These are phyloP conservation scores for Vitis amurensis DNA, from an alignment of 164 flowering plant genomes.

Conservation along the genomic window DNA sequence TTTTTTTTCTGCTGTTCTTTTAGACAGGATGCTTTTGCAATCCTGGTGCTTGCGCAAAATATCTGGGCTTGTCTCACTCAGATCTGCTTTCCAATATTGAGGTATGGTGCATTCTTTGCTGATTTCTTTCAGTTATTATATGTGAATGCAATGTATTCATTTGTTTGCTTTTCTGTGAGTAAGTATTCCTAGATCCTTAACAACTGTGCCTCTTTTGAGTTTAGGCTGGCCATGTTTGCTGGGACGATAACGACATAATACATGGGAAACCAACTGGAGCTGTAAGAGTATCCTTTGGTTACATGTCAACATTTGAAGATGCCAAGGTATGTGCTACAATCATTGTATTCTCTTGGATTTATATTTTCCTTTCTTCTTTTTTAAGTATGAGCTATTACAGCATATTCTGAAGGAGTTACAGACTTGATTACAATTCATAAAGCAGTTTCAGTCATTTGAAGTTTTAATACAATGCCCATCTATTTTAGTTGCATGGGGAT, in stretches of 20 bases:
- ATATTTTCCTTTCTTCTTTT: not conserved
- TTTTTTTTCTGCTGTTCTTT: conserved; percentile 6
- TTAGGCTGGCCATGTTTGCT: conserved; percentile 96
- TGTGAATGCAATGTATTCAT: too few relatives aligned
- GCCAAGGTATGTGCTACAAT: conserved; percentile 49
- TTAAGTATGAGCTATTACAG: not conserved
- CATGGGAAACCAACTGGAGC: conserved; percentile 96
- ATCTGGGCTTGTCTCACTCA: conserved; percentile 78
- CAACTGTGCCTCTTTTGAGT: conserved; percentile 8
- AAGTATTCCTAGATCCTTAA: not conserved
- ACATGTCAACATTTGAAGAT: conserved; percentile 98
- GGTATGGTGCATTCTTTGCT: conserved; percentile 35
- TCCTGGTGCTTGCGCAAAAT: conserved; percentile 97
- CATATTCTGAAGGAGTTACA: not conserved
- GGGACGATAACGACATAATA: conserved; percentile 90
- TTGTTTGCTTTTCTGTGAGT: too few relatives aligned
- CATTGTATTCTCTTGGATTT: not conserved
- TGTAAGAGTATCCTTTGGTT: conserved; percentile 92
- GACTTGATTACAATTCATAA: not conserved
- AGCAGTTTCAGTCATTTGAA: not conserved
- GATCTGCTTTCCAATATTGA: conserved; percentile 84
- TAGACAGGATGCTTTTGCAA: conserved; percentile 99
- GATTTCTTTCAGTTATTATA: too few relatives aligned
- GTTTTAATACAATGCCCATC: not conserved
- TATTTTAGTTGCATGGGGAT: not conserved